Evolutionary conservation across 495 filamentous ascomycete species (phyloP).

Genomic region (Annulohypoxylon nitens): DNA sequence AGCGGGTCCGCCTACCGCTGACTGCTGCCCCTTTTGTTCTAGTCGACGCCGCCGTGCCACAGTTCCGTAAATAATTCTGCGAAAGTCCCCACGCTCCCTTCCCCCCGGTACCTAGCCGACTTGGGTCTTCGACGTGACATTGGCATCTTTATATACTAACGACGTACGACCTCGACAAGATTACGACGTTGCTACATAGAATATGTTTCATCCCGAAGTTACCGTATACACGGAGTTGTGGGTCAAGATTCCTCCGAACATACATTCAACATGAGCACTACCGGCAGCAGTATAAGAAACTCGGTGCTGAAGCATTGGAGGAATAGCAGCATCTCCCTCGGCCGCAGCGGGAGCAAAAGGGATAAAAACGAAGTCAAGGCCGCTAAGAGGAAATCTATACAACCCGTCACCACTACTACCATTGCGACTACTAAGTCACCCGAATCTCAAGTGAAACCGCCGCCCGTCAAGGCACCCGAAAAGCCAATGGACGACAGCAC

Average conservation of each 20-base stretch:
- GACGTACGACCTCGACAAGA: background rate
- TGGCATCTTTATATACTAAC: slow-evolving; percentile 13
- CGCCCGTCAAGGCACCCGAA: background rate
- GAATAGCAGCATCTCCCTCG: slow-evolving; percentile 33
- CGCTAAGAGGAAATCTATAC: slow-evolving; percentile 24
- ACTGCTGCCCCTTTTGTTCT: slow-evolving; percentile 27
- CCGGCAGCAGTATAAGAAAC: slow-evolving; percentile 25
- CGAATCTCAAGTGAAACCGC: slow-evolving; percentile 6
- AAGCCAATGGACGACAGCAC: slow-evolving; percentile 6
- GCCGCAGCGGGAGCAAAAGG: slow-evolving; percentile 34
- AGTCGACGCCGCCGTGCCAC: slow-evolving; percentile 2
- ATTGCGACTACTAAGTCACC: slow-evolving; percentile 4
- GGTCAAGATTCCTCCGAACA: slow-evolving; percentile 10
- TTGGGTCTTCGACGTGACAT: slow-evolving; percentile 11
- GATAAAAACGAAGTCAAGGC: slow-evolving; percentile 19
- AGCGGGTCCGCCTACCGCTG: slow-evolving; percentile 30
- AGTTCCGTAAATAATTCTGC: background rate
- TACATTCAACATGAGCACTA: slow-evolving; percentile 29
- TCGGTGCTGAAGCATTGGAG: slow-evolving; percentile 40
- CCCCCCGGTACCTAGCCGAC: slow-evolving; percentile 5
- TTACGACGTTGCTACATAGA: slow-evolving; percentile 4
- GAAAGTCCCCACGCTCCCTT: slow-evolving; percentile 9
- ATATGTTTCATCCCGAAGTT: slow-evolving; percentile 15
- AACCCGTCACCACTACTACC: slow-evolving; percentile 14
- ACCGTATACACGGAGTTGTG: background rate